Percentiles rank a stretch among this genome's conserved stretches.
phyloP scores from a whole-genome alignment of 2,329 filamentous ascomycete genomes.

The Hypoxylon sp. region DNA sequence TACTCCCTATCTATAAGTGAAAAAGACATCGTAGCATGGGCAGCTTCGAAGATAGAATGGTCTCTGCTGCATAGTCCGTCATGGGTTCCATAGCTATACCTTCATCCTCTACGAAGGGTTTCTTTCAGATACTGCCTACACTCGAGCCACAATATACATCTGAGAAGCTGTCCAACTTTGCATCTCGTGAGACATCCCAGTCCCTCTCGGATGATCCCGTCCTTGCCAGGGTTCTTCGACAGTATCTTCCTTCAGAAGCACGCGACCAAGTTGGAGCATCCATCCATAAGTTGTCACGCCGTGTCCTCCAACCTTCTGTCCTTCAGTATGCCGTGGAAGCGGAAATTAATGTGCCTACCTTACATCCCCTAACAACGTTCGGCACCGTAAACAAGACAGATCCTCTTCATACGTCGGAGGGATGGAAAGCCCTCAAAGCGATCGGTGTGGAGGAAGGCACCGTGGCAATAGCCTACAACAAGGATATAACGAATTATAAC shows the following conservation, averaged over 20 bases:
- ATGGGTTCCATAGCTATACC: constrained; percentile 4
- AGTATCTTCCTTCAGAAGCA: constrained; percentile 25
- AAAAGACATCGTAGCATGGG: not conserved
- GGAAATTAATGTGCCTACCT: constrained; percentile 33
- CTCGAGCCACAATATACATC: constrained; percentile 35
- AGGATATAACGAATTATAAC: constrained; percentile 20
- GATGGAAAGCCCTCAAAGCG: constrained; percentile 42
- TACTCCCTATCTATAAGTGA: not conserved
- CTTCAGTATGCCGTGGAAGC: constrained; percentile 33
- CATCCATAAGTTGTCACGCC: constrained; percentile 32
- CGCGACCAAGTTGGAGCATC: constrained; percentile 20
- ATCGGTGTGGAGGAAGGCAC: constrained; percentile 39
- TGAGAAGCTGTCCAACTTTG: not conserved
- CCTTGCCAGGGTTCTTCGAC: constrained; percentile 27
- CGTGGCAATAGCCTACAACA: constrained; percentile 37
- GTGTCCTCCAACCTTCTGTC: constrained; percentile 23
- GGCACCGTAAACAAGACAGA: constrained; percentile 36
- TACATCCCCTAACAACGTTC: constrained; percentile 39
- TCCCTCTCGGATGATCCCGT: constrained; percentile 31
- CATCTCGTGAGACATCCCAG: not conserved
- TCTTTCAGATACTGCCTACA: constrained; percentile 38
- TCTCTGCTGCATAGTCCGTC: not conserved
- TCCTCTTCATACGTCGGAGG: constrained; percentile 35
- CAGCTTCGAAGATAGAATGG: not conserved
- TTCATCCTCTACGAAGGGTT: constrained; percentile 42